Percentiles rank a stretch among this genome's conserved stretches.
Conservation (phyloP, 2,329 filamentous ascomycete species). For the Fusarium pininemorale region DNA sequence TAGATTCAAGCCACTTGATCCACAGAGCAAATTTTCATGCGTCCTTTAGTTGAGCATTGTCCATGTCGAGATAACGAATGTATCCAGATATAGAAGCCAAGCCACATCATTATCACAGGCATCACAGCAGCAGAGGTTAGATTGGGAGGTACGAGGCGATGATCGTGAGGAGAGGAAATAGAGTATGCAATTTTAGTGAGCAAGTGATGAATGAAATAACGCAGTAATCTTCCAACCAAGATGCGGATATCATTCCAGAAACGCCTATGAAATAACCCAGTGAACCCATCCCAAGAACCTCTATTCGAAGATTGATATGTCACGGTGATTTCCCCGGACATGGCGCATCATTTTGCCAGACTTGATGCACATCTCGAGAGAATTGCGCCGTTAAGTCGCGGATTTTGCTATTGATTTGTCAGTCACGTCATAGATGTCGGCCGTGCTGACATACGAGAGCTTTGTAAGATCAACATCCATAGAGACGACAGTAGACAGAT, state of each 20-base stretch:
- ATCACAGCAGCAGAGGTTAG: too few species aligned
- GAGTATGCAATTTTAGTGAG: not conserved
- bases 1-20: not conserved
- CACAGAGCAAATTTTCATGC: not conserved
- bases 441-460: conserved; percentile 12
- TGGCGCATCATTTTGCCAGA: conserved; percentile 18
- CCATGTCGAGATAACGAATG: not conserved
- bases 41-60: not conserved
- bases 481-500: conserved; percentile 42
- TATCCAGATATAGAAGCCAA: not conserved
- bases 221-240: not conserved
- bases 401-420: conserved; percentile 22
- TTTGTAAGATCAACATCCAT: conserved; percentile 44
- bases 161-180: not conserved
- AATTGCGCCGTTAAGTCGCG: conserved; percentile 34
- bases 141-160: too few species aligned
- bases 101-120: not conserved
- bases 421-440: not conserved
- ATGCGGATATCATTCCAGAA: conserved; percentile 20
- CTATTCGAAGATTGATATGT: not conserved
- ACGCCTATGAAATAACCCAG: conserved; percentile 4
- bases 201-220: not conserved
- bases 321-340: not conserved
- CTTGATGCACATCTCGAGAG: conserved; percentile 26
- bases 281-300: not conserved